These are phyloP conservation scores for Dalbergia cultrata DNA, from an alignment of 306 rosid species.

Conservation along the genomic window DNA sequence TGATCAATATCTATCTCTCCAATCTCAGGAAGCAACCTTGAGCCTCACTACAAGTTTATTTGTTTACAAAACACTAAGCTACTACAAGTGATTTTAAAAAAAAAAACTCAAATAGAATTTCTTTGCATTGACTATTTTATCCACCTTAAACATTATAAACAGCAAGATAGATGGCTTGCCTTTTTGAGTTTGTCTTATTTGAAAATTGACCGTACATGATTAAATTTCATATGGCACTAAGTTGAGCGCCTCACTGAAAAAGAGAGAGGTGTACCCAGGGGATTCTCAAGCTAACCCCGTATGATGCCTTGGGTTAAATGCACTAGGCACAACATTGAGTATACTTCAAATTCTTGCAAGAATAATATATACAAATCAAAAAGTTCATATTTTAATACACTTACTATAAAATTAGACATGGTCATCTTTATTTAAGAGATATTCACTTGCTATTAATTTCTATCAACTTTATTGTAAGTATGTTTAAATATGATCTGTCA, in stretches of 20 bases:
- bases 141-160: slow-evolving; percentile 17
- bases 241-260: slow-evolving; percentile 1
- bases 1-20: neutral
- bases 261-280: slow-evolving; percentile 7
- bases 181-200: slow-evolving; percentile 18
- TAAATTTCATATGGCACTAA: slow-evolving; percentile 2
- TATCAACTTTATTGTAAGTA: neutral
- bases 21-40: slow-evolving; percentile 2
- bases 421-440: no score
- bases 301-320: neutral
- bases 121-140: slow-evolving; percentile 3
- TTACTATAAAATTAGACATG: neutral
- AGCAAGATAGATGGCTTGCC: neutral
- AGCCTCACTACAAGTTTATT: neutral
- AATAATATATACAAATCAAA: no score
- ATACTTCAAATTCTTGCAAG: neutral
- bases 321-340: slow-evolving; percentile 1
- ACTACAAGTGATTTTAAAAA: neutral
- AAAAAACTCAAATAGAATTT: neutral
- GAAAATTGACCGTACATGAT: neutral
- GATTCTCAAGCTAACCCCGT: slow-evolving; percentile 8
- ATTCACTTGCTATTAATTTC: neutral
- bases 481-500: no score
- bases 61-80: slow-evolving; percentile 11
- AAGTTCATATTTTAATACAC: no score